Percentiles rank a stretch among this genome's conserved stretches.
Conservation (phyloP, 306 rosid genomes). For the Phaseolus lunatus region DNA sequence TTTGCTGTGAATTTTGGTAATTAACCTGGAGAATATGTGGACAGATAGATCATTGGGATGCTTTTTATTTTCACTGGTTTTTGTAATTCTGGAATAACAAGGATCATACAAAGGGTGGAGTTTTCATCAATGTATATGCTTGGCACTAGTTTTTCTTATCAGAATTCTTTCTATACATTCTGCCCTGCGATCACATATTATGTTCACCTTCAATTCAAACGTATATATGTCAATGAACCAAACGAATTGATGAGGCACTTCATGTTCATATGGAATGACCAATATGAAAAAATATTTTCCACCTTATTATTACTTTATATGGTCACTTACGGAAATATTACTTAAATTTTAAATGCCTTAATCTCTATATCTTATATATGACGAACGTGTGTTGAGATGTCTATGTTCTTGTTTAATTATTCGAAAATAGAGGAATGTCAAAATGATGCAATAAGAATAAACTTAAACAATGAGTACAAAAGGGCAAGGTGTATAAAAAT, state of each 20-base stretch:
- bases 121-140: conserved; percentile 26
- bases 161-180: not conserved
- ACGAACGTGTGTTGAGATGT: not conserved
- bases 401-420: not conserved
- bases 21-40: conserved; percentile 40
- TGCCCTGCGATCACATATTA: not conserved
- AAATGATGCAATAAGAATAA: not conserved
- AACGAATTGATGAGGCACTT: no score
- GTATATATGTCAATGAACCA: no score
- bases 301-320: not conserved
- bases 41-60: conserved; percentile 50
- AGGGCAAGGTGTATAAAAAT: not conserved
- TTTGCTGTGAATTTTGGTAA: conserved; percentile 64
- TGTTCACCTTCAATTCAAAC: no score
- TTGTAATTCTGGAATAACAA: conserved; percentile 54
- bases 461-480: not conserved
- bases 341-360: not conserved
- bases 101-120: conserved; percentile 41
- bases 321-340: no score
- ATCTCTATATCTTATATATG: not conserved
- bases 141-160: not conserved
- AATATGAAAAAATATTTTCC: not conserved
- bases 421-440: not conserved
- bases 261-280: not conserved
- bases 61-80: conserved; percentile 32